phyloP scores from a whole-genome alignment of 495 filamentous ascomycete species.

The Niebla homalea region DNA sequence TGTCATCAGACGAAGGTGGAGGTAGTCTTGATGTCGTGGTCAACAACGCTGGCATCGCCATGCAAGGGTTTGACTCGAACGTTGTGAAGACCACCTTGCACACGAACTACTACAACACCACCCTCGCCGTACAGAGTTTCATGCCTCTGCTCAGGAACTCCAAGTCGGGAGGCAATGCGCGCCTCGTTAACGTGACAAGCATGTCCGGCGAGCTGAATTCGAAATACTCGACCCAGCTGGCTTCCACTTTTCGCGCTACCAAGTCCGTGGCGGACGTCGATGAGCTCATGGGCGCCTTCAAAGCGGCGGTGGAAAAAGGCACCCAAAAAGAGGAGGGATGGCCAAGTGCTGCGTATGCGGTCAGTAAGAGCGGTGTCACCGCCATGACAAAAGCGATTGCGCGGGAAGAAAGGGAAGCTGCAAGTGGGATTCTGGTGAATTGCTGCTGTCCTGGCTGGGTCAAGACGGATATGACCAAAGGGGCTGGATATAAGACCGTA shows the following conservation, averaged over 20 bases:
- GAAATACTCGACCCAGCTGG: constrained; percentile 27
- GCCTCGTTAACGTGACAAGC: constrained; percentile 35
- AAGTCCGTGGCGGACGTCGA: constrained; percentile 26
- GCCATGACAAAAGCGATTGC: constrained; percentile 31
- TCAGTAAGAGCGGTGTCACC: constrained; percentile 33
- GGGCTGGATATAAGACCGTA: constrained; percentile 27
- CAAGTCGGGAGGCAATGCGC: constrained; percentile 12
- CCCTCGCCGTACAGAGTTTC: constrained; percentile 25
- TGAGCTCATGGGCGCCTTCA: constrained; percentile 31
- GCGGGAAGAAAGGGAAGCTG: constrained; percentile 20
- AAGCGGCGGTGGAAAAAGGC: constrained; percentile 23
- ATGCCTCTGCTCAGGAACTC: constrained; percentile 27
- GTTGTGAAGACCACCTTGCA: constrained; percentile 34
- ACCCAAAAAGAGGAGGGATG: constrained; percentile 30
- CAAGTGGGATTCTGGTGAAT: constrained; percentile 30
- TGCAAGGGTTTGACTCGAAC: constrained; percentile 28
- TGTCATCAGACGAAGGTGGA: constrained; percentile 27
- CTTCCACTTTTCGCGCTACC: constrained; percentile 23
- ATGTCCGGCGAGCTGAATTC: constrained; percentile 24
- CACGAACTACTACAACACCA: constrained; percentile 36
- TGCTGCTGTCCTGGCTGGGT: constrained; percentile 41
- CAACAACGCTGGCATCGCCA: constrained; percentile 36
- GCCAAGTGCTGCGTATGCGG: constrained; percentile 34
- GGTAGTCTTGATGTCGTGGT: constrained; percentile 30
- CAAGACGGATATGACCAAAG: constrained; percentile 39